Percentiles rank a stretch among this genome's conserved stretches.
phyloP scores from a whole-genome alignment of 306 rosid species.

The Sphenostylis stenocarpa region DNA sequence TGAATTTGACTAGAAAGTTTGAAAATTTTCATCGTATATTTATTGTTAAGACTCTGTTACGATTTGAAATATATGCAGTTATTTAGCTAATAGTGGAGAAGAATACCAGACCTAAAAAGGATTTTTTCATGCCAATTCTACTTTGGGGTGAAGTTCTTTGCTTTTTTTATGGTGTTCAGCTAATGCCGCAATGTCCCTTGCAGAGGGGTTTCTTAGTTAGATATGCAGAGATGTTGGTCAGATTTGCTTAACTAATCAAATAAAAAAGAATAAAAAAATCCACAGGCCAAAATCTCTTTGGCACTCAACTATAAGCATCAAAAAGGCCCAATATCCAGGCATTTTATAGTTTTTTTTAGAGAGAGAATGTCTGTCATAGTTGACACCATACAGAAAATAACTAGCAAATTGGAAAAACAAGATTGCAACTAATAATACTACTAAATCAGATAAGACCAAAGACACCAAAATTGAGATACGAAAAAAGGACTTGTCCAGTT shows the following conservation, averaged over 20 bases:
- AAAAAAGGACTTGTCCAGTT: background rate
- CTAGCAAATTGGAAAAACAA: background rate
- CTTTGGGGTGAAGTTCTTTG: background rate
- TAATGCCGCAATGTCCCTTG: background rate
- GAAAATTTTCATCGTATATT: background rate
- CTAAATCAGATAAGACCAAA: background rate
- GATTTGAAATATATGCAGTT: background rate
- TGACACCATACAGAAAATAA: background rate
- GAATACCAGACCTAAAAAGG: background rate
- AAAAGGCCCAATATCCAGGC: background rate
- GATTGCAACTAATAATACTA: background rate
- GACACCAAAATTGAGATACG: background rate
- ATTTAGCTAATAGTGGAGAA: background rate
- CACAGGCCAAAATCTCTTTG: slow-evolving; percentile 1
- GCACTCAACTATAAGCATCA: background rate
- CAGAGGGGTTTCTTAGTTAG: background rate
- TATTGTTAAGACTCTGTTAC: background rate
- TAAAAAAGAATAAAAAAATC: background rate
- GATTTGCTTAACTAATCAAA: background rate
- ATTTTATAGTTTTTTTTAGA: background rate
- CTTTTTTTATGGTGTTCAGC: background rate
- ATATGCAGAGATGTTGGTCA: background rate
- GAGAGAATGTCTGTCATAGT: no score
- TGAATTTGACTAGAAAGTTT: background rate
- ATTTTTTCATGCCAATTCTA: background rate